Percentiles rank a stretch among this genome's conserved stretches.
Evolutionary conservation across 1,139 yeast genomes (phyloP).

Genomic region (Taphrina confusa): DNA sequence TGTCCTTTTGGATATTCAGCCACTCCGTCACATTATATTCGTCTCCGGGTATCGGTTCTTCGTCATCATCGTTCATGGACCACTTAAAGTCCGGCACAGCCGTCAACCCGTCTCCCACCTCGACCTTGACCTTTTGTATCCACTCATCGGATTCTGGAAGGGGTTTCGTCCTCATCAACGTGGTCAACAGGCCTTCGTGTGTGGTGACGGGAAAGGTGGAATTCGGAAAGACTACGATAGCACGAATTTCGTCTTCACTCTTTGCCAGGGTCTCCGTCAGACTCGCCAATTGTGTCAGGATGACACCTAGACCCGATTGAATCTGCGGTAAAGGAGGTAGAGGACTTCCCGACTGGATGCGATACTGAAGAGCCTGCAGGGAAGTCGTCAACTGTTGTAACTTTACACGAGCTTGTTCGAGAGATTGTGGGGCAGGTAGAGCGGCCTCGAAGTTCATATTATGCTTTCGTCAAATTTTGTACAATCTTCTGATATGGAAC

Average conservation of each 20-base stretch:
- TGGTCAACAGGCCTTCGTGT: constrained; percentile 77
- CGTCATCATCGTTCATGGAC: background rate
- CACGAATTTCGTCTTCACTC: constrained; percentile 26
- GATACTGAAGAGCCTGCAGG: constrained; percentile 20
- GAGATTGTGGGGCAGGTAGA: constrained; percentile 24
- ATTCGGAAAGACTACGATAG: constrained; percentile 59
- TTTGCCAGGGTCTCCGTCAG: constrained; percentile 12
- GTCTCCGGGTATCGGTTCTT: constrained; percentile 12
- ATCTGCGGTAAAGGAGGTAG: constrained; percentile 26
- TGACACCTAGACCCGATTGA: constrained; percentile 25
- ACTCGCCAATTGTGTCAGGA: constrained; percentile 25
- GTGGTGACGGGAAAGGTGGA: constrained; percentile 80
- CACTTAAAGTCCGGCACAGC: constrained; percentile 4
- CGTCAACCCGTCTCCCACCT: background rate
- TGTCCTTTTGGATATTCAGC: constrained; percentile 7
- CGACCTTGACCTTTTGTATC: constrained; percentile 44
- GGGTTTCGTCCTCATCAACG: constrained; percentile 79
- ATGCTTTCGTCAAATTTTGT: too few species aligned
- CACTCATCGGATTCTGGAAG: constrained; percentile 87
- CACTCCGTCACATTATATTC: constrained; percentile 10
- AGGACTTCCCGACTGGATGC: background rate
- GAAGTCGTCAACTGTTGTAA: constrained; percentile 32
- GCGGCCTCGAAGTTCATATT: constrained; percentile 1
- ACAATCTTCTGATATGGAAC: too few species aligned
- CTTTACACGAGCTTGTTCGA: constrained; percentile 24